Percentiles rank a stretch among this genome's conserved stretches.
phyloP scores from a whole-genome alignment of 305 asterid species.

The Rubia peregrina region DNA sequence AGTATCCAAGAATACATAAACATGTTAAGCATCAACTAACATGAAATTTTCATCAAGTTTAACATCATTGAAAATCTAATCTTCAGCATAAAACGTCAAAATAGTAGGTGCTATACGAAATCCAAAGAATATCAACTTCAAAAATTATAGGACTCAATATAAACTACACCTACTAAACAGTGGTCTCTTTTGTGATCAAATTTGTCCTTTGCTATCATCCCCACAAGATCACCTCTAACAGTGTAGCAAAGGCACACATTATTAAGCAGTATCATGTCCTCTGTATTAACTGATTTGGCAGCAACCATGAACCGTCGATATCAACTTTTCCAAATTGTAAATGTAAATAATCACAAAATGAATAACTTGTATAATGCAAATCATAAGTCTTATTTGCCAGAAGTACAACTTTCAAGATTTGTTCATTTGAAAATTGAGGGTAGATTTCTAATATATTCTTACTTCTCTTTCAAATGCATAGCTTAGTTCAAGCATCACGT shows the following conservation, averaged over 20 bases:
- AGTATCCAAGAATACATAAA: conserved; percentile 62
- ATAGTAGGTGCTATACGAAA: conserved; percentile 70
- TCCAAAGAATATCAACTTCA: background rate
- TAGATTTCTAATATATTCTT: too few relatives aligned
- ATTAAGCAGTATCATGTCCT: conserved; percentile 90
- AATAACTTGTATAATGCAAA: background rate
- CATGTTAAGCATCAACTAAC: conserved; percentile 91
- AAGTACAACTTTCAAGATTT: background rate
- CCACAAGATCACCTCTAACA: conserved; percentile 89
- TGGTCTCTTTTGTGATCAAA: conserved; percentile 89
- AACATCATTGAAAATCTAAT: conserved; percentile 85
- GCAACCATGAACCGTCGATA: conserved; percentile 92
- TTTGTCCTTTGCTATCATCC: conserved; percentile 85
- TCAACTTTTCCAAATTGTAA: conserved; percentile 86
- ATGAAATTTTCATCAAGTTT: conserved; percentile 93
- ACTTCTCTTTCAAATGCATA: too few relatives aligned
- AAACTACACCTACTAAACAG: conserved; percentile 35
- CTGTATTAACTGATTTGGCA: conserved; percentile 74
- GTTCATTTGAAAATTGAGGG: too few relatives aligned
- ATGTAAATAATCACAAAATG: background rate
- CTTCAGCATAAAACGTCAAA: conserved; percentile 95
- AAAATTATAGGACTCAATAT: background rate
- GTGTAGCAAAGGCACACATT: conserved; percentile 97
- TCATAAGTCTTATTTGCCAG: too few relatives aligned
- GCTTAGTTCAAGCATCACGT: background rate